phyloP scores from a whole-genome alignment of 23 red algal species.

The Cyanidium caldarium region DNA sequence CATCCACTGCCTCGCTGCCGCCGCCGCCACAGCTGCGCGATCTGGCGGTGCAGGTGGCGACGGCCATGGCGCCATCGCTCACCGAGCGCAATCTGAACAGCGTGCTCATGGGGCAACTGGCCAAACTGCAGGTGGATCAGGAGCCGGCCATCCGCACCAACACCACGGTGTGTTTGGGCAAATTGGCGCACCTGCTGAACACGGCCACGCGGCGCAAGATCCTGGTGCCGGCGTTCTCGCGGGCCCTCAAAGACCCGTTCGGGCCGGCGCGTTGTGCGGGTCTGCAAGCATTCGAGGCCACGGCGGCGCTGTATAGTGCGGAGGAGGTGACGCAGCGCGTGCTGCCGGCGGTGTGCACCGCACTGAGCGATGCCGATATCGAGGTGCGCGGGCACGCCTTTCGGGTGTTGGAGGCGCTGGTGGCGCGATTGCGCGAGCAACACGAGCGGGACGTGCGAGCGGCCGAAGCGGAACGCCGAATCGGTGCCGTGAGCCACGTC shows the following conservation, averaged over 20 bases:
- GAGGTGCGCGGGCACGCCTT: slow-evolving; percentile 6
- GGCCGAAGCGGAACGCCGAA: neutral
- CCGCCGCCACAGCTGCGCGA: slow-evolving; percentile 61
- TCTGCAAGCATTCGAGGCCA: slow-evolving; percentile 36
- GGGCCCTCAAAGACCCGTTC: slow-evolving; percentile 82
- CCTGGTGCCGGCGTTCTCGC: slow-evolving; percentile 73
- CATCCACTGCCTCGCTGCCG: slow-evolving; percentile 14
- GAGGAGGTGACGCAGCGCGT: neutral
- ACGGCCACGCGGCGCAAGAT: slow-evolving; percentile 57
- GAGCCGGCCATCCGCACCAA: slow-evolving; percentile 95
- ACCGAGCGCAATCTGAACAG: slow-evolving; percentile 73
- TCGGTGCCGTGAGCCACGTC: too few relatives aligned
- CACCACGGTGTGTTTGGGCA: slow-evolving; percentile 92
- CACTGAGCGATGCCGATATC: neutral
- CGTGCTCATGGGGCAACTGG: slow-evolving; percentile 81
- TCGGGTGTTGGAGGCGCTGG: neutral
- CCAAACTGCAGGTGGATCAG: slow-evolving; percentile 73
- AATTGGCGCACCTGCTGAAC: slow-evolving; percentile 39
- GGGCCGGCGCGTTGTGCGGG: slow-evolving; percentile 67
- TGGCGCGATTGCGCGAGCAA: neutral
- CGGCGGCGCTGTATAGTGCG: slow-evolving; percentile 17
- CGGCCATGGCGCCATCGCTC: slow-evolving; percentile 31
- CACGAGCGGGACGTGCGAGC: neutral
- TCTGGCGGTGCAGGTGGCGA: slow-evolving; percentile 55
- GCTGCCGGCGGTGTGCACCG: neutral